Evolutionary conservation across 1,139 yeast species (phyloP).

Genomic region (Lodderomyces beijingensis): DNA sequence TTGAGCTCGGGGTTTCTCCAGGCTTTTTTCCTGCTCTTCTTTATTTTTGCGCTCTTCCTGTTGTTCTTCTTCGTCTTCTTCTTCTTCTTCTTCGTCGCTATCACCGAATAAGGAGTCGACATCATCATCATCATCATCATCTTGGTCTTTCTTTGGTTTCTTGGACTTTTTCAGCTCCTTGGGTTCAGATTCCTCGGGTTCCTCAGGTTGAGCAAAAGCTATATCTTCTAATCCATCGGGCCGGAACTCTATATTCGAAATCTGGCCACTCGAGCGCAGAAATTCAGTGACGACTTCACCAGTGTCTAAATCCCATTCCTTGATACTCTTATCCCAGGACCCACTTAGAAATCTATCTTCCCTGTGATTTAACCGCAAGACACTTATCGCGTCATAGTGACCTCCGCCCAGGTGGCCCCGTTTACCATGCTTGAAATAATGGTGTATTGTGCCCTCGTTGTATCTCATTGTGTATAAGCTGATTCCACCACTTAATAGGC

Average conservation of each 20-base stretch:
- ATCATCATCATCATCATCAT: constrained; percentile 35
- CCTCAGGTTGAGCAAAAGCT: constrained; percentile 16
- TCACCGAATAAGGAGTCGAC: constrained; percentile 81
- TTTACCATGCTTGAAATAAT: constrained; percentile 54
- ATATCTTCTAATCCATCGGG: constrained; percentile 59
- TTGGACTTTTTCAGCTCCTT: background rate
- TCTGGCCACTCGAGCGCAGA: constrained; percentile 65
- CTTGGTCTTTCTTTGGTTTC: constrained; percentile 3
- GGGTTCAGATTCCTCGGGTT: constrained; percentile 3
- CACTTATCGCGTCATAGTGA: constrained; percentile 76
- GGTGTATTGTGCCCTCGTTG: constrained; percentile 77
- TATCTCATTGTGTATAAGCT: constrained; percentile 78
- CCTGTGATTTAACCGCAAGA: constrained; percentile 55
- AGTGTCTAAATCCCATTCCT: constrained; percentile 82
- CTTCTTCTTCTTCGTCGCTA: constrained; percentile 53
- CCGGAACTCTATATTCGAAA: constrained; percentile 73
- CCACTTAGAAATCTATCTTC: constrained; percentile 73
- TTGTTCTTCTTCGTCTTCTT: constrained; percentile 7
- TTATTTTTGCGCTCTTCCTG: constrained; percentile 16
- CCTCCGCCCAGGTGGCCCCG: constrained; percentile 21
- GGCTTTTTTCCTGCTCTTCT: constrained; percentile 18
- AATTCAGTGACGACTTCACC: constrained; percentile 54
- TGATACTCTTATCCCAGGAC: constrained; percentile 78
- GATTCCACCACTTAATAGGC: constrained; percentile 82
- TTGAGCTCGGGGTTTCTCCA: constrained; percentile 8